Evolutionary conservation across 768 basidiomycete genomes (phyloP).

Genomic region (Cyathus striatus): DNA sequence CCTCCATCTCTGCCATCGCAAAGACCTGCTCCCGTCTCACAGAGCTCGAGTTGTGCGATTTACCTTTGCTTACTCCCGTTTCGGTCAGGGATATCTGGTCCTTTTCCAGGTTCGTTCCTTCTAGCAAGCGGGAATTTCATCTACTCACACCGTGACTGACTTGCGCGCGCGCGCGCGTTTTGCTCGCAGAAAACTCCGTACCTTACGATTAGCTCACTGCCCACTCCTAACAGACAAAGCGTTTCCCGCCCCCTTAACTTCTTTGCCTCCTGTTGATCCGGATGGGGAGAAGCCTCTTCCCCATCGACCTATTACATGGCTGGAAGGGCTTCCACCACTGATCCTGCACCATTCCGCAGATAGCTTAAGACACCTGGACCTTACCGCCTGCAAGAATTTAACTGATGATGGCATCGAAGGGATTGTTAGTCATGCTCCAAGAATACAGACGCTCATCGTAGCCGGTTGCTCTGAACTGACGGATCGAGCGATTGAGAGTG

Average conservation of each 20-base stretch:
- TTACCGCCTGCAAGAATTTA: slow-evolving; percentile 67
- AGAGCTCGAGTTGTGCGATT: slow-evolving; percentile 75
- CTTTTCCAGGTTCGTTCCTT: slow-evolving; percentile 53
- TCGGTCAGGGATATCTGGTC: slow-evolving; percentile 80
- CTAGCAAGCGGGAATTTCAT: too few relatives aligned
- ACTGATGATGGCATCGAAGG: slow-evolving; percentile 77
- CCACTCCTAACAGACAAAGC: slow-evolving; percentile 70
- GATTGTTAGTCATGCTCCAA: slow-evolving; percentile 69
- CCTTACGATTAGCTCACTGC: slow-evolving; percentile 76
- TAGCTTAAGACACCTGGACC: slow-evolving; percentile 73
- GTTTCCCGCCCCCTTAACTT: slow-evolving; percentile 53
- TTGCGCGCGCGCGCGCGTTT: too few relatives aligned
- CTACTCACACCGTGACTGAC: too few relatives aligned
- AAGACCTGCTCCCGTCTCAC: slow-evolving; percentile 71
- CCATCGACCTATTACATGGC: slow-evolving; percentile 51
- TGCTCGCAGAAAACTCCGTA: slow-evolving; percentile 56
- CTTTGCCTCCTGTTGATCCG: slow-evolving; percentile 14
- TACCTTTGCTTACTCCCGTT: slow-evolving; percentile 60
- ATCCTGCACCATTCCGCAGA: slow-evolving; percentile 62
- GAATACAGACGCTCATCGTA: slow-evolving; percentile 69
- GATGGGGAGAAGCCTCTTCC: slow-evolving; percentile 47
- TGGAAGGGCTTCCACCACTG: slow-evolving; percentile 59
- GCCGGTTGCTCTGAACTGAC: slow-evolving; percentile 77
- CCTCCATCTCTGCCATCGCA: slow-evolving; percentile 63
- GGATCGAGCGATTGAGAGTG: slow-evolving; percentile 60